phyloP scores from a whole-genome alignment of 768 basidiomycete genomes.

The Rhizopogon vinicolor region DNA sequence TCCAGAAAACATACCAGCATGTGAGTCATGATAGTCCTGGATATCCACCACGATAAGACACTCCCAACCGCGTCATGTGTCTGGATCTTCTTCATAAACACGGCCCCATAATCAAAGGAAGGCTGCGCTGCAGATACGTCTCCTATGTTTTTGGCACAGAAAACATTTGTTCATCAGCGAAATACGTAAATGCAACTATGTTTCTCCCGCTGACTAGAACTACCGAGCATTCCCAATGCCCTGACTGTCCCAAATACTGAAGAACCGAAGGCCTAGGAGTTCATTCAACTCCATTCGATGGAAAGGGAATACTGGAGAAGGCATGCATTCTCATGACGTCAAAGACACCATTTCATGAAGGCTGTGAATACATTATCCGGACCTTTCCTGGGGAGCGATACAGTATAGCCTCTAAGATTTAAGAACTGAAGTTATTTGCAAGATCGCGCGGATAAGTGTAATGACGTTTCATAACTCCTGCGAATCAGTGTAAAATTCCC shows the following conservation, averaged over 20 bases:
- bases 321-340: background rate
- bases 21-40: background rate
- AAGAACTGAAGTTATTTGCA: background rate
- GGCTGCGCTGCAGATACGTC: background rate
- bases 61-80: background rate
- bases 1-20: background rate
- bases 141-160: background rate
- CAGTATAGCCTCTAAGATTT: background rate
- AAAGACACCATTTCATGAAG: background rate
- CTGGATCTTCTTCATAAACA: background rate
- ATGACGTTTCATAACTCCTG: background rate
- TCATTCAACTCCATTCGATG: background rate
- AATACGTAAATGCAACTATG: background rate
- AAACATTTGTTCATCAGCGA: background rate
- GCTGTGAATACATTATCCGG: background rate
- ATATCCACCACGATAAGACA: background rate
- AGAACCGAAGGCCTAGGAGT: background rate
- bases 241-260: background rate
- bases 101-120: background rate
- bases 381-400: background rate
- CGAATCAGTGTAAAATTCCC: too few species aligned
- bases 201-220: background rate
- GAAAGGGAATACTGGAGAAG: background rate
- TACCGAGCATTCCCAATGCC: background rate
- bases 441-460: background rate